Conservation (phyloP, 441 rosid species). For the Arabidopsis lyrata region DNA sequence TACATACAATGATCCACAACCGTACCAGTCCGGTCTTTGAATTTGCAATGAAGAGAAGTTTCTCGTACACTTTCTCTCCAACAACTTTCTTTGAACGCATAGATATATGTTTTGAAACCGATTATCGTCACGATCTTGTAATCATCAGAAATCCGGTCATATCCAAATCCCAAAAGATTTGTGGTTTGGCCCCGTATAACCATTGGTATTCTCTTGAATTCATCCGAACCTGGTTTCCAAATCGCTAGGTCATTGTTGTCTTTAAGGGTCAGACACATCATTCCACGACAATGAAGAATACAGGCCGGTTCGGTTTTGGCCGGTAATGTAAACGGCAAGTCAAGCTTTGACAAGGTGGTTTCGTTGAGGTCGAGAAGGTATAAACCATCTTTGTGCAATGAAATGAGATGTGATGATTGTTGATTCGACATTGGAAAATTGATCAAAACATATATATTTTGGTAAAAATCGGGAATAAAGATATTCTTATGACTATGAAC, state of each 20-base stretch:
- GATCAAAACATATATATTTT: neutral
- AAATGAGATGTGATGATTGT: constrained; percentile 23
- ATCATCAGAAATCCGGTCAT: constrained; percentile 16
- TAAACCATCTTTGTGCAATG: constrained; percentile 28
- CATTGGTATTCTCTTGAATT: constrained; percentile 18
- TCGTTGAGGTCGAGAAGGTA: constrained; percentile 21
- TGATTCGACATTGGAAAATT: neutral
- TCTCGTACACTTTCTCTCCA: constrained; percentile 19
- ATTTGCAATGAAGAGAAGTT: neutral
- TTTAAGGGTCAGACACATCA: constrained; percentile 31
- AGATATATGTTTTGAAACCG: constrained; percentile 3
- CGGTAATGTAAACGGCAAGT: constrained; percentile 28
- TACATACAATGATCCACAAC: constrained; percentile 22
- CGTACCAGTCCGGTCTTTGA: neutral
- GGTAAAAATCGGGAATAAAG: neutral
- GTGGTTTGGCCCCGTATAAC: constrained; percentile 4
- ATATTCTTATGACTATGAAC: neutral
- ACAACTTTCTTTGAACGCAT: neutral
- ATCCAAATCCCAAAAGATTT: constrained; percentile 13
- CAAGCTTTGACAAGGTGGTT: neutral
- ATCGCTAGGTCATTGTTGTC: constrained; percentile 15
- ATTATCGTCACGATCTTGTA: constrained; percentile 17
- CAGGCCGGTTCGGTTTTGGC: constrained; percentile 10
- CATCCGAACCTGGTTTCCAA: neutral
- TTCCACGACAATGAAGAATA: constrained; percentile 29